Evolutionary conservation across 768 basidiomycete genomes (phyloP), one percentile per base, ranked within the genome.

Genomic region (Pholiota molesta): DNA sequence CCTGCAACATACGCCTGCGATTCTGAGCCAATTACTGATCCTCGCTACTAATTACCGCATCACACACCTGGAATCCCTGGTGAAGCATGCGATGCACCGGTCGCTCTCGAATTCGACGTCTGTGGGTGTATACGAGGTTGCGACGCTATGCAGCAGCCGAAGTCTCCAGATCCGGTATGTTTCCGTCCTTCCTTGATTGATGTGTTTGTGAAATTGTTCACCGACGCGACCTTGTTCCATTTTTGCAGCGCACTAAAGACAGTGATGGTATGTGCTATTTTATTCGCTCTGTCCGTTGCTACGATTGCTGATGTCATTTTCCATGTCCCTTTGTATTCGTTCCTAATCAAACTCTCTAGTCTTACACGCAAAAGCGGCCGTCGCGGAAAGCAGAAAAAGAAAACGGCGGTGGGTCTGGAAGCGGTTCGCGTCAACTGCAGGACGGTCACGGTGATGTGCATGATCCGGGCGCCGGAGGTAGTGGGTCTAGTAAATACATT

Each of bases 41-140:
- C 81, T 99, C 31, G 83, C 92, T 10, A 91, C 86, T 62, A 94
- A 89, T 58, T 99, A 99, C 75, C 79, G 86, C 42, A 81, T 97
- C 56, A 72, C 81, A 2, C 88, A 96, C 71, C 78, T 99, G 19
- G 86, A 89, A 65, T 79, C 78, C 6, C 79, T 96, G 21, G 93
- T 94, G n/a, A 91, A 91, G 67, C 96, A 99, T 73, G 93, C 95
- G 5, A 93, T 99, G 89, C 97, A 99, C 71, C 87, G 89, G 21
- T 85, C 90, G 16, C 75, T 98, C 31, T 91, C 89, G 33, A 92
- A 93, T 69, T 85, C 87, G 29, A 93, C 90, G 13, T 93, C 92
- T 28, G 92, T 96, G 19, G 92, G 91, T 28, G 91, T 98, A 47
- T 98, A 98, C 72, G 95, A 97, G 73, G 95, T 97, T 10, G 94